Evolutionary conservation across 345 rosid genomes (phyloP), one percentile per base, ranked within the genome.

Genomic region (Isatis tinctoria): DNA sequence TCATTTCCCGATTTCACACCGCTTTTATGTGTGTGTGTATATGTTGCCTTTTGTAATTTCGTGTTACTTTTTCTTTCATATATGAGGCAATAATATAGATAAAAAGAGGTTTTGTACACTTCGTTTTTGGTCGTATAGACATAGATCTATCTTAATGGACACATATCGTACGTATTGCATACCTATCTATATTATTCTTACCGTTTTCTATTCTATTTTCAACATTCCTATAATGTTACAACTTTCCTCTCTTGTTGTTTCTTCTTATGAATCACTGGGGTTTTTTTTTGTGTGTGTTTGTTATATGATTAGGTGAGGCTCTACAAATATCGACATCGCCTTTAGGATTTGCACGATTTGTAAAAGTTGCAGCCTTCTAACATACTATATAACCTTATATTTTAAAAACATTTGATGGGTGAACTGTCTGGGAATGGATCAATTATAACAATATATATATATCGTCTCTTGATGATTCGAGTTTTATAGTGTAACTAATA

Each of bases 61-160:
- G 54, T 74, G 49, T 67, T 41, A 40, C 57, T 67, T 79, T 82
- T 81, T 82, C 76, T 79, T 79, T 76, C 79, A 85, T 85, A 86
- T 85, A 39, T 82, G 87, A 84, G 80, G 90, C 80, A 90, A 82
- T 81, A 72, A 68, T 72, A 81, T 86, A 82, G 20, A 63, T 70
- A 17, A 32, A 8, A 36, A 56, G 48, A 48, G 36, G 30, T 9
- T 36, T 18, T 76, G 75, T 47, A 76, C 60, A 45, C 72, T 70
- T 70, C 54, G 66, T 26, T 52, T 63, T 64, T 70, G 65, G 66
- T 76, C 75, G 40, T 70, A 70, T 52, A 22, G 65, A 76, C 61
- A 62, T 54, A 27, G 35, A 41, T 41, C 63, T 27, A 69, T 69
- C 79, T 47, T 57, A 64, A 64, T 70, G 67, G 67, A 70, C 76